Percentiles rank a stretch among this genome's conserved stretches.
Evolutionary conservation across 2,329 filamentous ascomycete genomes (phyloP).

Genomic region (Ustulina deusta): DNA sequence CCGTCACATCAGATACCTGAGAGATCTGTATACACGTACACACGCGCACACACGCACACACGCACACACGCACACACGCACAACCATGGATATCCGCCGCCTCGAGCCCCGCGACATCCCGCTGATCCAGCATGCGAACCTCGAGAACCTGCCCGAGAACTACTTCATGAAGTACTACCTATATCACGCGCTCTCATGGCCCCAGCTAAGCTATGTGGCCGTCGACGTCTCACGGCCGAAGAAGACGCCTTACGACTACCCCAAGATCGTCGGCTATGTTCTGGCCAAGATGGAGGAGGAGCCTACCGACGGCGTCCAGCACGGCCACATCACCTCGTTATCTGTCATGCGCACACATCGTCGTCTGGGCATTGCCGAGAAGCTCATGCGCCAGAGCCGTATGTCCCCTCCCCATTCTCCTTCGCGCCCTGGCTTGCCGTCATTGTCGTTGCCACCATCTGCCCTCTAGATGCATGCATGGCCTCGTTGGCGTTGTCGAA

Average conservation of each 20-base stretch:
- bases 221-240: conserved; percentile 87
- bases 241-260: conserved; percentile 85
- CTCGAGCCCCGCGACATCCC: conserved; percentile 86
- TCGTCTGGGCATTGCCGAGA: conserved; percentile 91
- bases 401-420: conserved; percentile 55
- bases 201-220: conserved; percentile 95
- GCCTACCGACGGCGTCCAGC: conserved; percentile 86
- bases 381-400: conserved; percentile 97
- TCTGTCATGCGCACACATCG: conserved; percentile 97
- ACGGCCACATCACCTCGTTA: conserved; percentile 95
- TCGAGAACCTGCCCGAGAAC: conserved; percentile 98
- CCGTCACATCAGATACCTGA: background rate
- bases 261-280: conserved; percentile 99
- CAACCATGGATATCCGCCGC: conserved; percentile 86
- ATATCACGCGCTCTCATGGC: conserved; percentile 98
- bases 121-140: conserved; percentile 96
- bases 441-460: background rate
- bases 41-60: background rate
- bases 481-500: background rate
- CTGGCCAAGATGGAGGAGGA: conserved; percentile 99
- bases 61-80: background rate
- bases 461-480: background rate
- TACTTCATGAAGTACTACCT: conserved; percentile 99
- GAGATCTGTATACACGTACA: background rate
- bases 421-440: background rate